Evolutionary conservation across 2,329 filamentous ascomycete genomes (phyloP).

Genomic region (Penicillium hordei): DNA sequence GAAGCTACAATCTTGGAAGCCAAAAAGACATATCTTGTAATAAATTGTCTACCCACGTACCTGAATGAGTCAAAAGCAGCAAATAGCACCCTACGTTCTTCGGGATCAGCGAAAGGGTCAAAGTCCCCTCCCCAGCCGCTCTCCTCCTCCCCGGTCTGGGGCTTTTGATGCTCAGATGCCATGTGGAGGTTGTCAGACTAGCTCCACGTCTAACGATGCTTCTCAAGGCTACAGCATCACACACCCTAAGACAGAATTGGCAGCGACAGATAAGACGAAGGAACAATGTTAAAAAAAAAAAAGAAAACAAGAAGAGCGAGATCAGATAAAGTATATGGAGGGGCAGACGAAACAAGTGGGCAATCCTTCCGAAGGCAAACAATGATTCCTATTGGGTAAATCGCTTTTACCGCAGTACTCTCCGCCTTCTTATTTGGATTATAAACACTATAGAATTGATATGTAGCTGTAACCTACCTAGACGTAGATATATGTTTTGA

Average conservation of each 20-base stretch:
- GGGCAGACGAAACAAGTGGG: conserved; percentile 9
- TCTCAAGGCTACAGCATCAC: background rate
- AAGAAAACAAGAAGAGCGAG: background rate
- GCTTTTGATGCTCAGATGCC: conserved; percentile 7
- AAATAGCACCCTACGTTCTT: conserved; percentile 78
- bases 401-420: background rate
- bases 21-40: background rate
- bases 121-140: conserved; percentile 60
- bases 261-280: background rate
- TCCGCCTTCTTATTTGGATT: background rate
- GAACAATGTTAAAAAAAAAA: background rate
- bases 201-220: background rate
- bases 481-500: background rate
- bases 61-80: conserved; percentile 84
- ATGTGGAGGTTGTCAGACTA: conserved; percentile 1
- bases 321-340: conserved; percentile 6
- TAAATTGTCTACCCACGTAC: conserved; percentile 54
- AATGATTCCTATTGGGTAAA: background rate
- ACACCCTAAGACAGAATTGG: background rate
- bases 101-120: conserved; percentile 68
- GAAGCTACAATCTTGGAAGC: background rate
- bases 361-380: background rate
- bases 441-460: background rate
- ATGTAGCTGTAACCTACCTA: too few species aligned
- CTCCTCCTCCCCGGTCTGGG: conserved; percentile 12